A percentile compares a stretch with the other conserved stretches of the same genome.
phyloP scores from a whole-genome alignment of 208 protist genomes.

The Wallacemonas sp. region DNA sequence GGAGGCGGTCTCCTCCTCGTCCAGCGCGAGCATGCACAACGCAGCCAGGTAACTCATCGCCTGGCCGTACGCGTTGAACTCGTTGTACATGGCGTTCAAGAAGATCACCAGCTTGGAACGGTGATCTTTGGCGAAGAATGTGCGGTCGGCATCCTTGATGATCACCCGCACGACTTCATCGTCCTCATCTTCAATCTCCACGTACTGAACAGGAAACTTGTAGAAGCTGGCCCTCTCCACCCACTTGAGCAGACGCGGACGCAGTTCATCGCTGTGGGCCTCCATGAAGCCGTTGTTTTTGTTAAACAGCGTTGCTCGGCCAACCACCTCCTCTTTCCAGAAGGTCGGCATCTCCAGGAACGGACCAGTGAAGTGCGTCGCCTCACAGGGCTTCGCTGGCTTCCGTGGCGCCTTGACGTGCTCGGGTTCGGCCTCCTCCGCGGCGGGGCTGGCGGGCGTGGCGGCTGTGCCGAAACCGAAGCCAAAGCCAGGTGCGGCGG shows the following conservation, averaged over 20 bases:
- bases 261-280: conserved; percentile 58
- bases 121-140: conserved; percentile 79
- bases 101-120: conserved; percentile 77
- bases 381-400: conserved; percentile 52
- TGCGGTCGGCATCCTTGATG: conserved; percentile 90
- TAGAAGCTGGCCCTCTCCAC: conserved; percentile 63
- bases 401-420: conserved; percentile 28
- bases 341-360: conserved; percentile 85
- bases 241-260: conserved; percentile 69
- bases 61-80: conserved; percentile 87
- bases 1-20: conserved; percentile 79
- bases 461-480: conserved; percentile 4
- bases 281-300: conserved; percentile 83
- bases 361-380: conserved; percentile 76
- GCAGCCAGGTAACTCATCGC: conserved; percentile 92
- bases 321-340: conserved; percentile 81
- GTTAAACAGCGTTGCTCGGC: conserved; percentile 70
- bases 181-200: conserved; percentile 80
- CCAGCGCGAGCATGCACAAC: conserved; percentile 80
- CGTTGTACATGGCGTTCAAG: conserved; percentile 80
- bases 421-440: conserved; percentile 16
- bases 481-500: conserved; percentile 18
- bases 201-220: conserved; percentile 65
- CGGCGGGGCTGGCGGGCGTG: conserved; percentile 7
- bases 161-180: conserved; percentile 90